A percentile compares a stretch with the other conserved stretches of the same genome.
These are phyloP conservation scores for Meredithiella fracta DNA, from an alignment of 2,329 filamentous ascomycete genomes.

Conservation along the genomic window DNA sequence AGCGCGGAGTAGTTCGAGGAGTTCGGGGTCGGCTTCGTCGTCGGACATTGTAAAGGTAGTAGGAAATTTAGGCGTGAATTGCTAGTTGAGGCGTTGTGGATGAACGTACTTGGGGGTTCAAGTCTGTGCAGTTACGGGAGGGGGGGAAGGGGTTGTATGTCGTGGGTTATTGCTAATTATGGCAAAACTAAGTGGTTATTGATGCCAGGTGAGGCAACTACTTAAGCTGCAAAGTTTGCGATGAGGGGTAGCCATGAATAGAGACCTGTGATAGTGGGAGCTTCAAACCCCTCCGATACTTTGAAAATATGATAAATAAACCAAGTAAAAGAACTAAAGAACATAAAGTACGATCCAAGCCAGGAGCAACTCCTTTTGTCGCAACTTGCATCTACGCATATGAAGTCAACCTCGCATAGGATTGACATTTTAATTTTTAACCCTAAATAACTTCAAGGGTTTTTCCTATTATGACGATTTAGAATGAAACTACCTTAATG, in stretches of 20 bases:
- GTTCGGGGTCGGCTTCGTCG: slow-evolving; percentile 77
- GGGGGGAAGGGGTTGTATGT: neutral
- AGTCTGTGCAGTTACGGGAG: neutral
- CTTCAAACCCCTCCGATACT: no score
- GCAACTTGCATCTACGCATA: neutral
- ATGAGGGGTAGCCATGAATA: no score
- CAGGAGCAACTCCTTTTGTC: no score
- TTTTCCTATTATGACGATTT: slow-evolving; percentile 2
- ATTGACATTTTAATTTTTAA: neutral
- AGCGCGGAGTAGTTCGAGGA: slow-evolving; percentile 70
- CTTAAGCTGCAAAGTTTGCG: no score
- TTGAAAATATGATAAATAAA: no score
- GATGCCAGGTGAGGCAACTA: neutral
- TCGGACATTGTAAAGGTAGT: slow-evolving; percentile 53
- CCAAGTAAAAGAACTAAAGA: no score
- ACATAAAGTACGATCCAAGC: no score
- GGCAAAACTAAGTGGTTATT: neutral
- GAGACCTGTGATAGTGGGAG: no score
- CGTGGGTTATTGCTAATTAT: slow-evolving; percentile 1
- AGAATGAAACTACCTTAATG: no score
- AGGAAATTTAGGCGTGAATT: neutral
- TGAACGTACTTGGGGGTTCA: neutral
- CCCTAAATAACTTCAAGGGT: neutral
- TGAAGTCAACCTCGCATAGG: neutral
- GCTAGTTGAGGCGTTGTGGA: neutral